Evolutionary conservation across 2,329 filamentous ascomycete species (phyloP).

Genomic region (Mycocentrospora acerina): DNA sequence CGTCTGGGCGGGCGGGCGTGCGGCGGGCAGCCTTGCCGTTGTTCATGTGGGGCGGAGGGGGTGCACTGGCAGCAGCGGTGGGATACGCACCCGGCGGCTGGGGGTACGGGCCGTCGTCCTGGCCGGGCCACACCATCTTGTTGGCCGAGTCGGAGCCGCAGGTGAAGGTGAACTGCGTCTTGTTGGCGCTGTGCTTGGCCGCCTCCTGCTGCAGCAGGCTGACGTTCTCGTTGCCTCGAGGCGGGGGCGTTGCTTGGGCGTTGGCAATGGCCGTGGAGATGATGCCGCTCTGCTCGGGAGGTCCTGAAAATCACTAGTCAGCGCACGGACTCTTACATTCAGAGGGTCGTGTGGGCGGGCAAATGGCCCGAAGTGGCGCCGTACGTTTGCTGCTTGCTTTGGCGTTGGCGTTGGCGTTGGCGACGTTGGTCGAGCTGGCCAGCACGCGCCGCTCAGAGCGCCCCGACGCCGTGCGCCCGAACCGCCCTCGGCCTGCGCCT

Average conservation of each 20-base stretch:
- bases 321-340: conserved; percentile 32
- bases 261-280: conserved; percentile 92
- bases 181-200: conserved; percentile 64
- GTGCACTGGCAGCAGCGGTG: conserved; percentile 17
- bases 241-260: conserved; percentile 57
- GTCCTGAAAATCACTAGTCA: conserved; percentile 41
- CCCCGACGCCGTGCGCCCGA: conserved; percentile 61
- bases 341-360: conserved; percentile 5
- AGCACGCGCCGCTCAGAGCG: conserved; percentile 48
- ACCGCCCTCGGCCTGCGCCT: conserved; percentile 80
- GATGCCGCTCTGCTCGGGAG: conserved; percentile 67
- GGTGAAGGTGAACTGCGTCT: conserved; percentile 94
- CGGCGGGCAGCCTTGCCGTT: conserved; percentile 22
- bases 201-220: conserved; percentile 74
- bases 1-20: conserved; percentile 32
- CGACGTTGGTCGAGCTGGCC: conserved; percentile 44
- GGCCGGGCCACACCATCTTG: conserved; percentile 73
- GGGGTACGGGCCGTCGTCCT: conserved; percentile 47
- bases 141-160: conserved; percentile 87
- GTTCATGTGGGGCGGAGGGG: conserved; percentile 20
- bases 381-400: conserved; percentile 45
- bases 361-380: conserved; percentile 33
- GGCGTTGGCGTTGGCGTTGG: conserved; percentile 46
- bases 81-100: conserved; percentile 43
- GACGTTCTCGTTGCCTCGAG: conserved; percentile 70